Base-by-base conservation (phyloP, 257 asterid genomes). In the Nicotiana noctiflora region DNA sequence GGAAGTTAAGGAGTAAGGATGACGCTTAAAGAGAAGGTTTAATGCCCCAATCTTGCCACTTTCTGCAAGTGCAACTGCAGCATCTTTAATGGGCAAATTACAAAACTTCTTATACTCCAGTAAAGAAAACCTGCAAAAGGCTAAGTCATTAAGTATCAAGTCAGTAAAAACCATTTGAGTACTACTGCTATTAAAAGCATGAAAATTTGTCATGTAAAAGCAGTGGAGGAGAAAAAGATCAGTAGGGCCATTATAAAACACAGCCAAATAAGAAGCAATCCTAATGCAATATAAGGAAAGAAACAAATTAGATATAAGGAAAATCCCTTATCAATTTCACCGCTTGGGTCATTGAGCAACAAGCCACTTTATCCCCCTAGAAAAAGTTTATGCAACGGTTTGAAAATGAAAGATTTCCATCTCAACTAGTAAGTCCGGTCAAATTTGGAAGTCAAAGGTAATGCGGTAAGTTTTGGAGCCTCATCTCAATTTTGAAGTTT, bases 1-100 rank as follows among this genome's bases (percentile, higher is more conserved):
- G 85, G 95, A 91, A 86, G 85, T 60, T 84, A 94, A 87, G 40
- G 99, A 91, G 91, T 85, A 91, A 72, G 93, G 95, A 88, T 96
- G 99, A 13, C 98, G 97, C 86, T 96, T 94, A 84, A 96, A 91
- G 40, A 96, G 88, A 87, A 92, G 97, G 83, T 96, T 96, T 82
- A 96, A 88, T 70, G 97, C 98, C 80, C 98, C 98, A 84, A 96
- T 93, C 89, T 96, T 96, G 78, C 97, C 98, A 83, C 87, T 86
- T 84, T 93, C 99, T 83, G 98, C 98, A 85, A 94, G 93, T 72
- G 81, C 88, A 79, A 89, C 46, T 83, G 98, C 98, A 86, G 93
- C 88, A 83, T 91, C 88, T 75, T 88, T 87, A 62, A 91, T 86
- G 66, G 97, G 92, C 84, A 89, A 81, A 81, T 84, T 84, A 79